phyloP scores from a whole-genome alignment of 1,284 basidiomycete species.

The Porphyrellus sp. region DNA sequence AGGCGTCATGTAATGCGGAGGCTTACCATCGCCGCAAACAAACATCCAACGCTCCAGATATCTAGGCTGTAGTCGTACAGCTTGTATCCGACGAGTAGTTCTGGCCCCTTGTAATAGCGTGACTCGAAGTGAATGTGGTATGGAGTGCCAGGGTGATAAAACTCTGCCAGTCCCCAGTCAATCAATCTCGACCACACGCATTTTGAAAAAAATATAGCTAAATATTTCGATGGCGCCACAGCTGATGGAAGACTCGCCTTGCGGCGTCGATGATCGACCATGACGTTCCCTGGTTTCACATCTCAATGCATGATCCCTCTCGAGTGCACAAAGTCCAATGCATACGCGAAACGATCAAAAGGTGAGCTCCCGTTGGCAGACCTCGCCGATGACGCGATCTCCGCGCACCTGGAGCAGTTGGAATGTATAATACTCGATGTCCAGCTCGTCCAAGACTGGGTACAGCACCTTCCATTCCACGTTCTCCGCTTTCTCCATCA shows the following conservation, averaged over 20 bases:
- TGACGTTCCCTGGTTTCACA: slow-evolving; percentile 89
- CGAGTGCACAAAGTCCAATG: slow-evolving; percentile 85
- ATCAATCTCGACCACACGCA: slow-evolving; percentile 67
- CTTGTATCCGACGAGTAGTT: slow-evolving; percentile 84
- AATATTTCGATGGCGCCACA: background rate
- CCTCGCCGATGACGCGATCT: background rate
- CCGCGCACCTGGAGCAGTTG: slow-evolving; percentile 71
- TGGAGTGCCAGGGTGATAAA: slow-evolving; percentile 84
- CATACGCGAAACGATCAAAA: slow-evolving; percentile 42
- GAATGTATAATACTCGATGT: slow-evolving; percentile 83
- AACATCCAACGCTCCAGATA: slow-evolving; percentile 88
- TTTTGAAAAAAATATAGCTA: background rate
- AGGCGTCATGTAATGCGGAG: background rate
- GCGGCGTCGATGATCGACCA: slow-evolving; percentile 82
- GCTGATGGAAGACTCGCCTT: slow-evolving; percentile 46
- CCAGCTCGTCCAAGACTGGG: slow-evolving; percentile 70
- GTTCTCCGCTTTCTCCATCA: slow-evolving; percentile 85
- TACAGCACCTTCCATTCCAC: slow-evolving; percentile 84
- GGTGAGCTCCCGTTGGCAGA: background rate
- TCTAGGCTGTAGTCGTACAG: slow-evolving; percentile 85
- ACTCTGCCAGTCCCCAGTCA: slow-evolving; percentile 92
- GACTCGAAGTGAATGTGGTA: slow-evolving; percentile 91
- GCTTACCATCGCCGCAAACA: slow-evolving; percentile 79
- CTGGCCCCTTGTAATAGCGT: slow-evolving; percentile 87
- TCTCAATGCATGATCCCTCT: slow-evolving; percentile 90